Evolutionary conservation across 2,329 filamentous ascomycete genomes (phyloP).

Genomic region (Cladosporium sp.): DNA sequence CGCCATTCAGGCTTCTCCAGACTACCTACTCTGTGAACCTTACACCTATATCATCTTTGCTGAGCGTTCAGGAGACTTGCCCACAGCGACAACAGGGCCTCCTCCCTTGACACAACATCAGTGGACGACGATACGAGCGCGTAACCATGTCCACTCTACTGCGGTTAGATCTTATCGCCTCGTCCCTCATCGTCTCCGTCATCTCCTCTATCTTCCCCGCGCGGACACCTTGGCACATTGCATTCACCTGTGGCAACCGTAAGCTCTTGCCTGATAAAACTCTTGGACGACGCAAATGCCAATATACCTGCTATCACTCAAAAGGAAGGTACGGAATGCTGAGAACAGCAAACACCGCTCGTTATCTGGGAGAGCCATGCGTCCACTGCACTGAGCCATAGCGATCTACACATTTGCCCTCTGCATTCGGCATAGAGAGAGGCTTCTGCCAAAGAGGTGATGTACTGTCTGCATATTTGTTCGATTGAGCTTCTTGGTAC

Average conservation of each 20-base stretch:
- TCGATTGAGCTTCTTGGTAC: not conserved
- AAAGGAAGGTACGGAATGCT: constrained; percentile 1
- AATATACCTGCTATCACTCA: constrained; percentile 5
- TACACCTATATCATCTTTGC: not conserved
- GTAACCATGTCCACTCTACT: not conserved
- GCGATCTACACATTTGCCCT: not conserved
- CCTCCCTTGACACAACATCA: not conserved
- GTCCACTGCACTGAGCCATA: not conserved
- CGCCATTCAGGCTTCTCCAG: not conserved
- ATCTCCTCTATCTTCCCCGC: not conserved
- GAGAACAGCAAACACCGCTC: not conserved
- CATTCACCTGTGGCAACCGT: not conserved
- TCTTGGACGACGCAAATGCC: constrained; percentile 7
- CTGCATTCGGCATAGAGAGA: not conserved
- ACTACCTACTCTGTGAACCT: not conserved
- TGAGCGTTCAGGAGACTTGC: not conserved
- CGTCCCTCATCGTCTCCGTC: not conserved
- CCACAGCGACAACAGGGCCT: not conserved
- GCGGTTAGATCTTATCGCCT: not conserved
- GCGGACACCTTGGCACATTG: not conserved
- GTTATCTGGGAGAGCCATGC: not conserved
- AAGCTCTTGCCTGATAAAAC: not conserved
- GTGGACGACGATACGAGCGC: not conserved
- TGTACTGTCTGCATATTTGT: not conserved
- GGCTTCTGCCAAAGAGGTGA: not conserved